Evolutionary conservation across 139 green algal species (phyloP).

Genomic region (Zygnema cylindricum): DNA sequence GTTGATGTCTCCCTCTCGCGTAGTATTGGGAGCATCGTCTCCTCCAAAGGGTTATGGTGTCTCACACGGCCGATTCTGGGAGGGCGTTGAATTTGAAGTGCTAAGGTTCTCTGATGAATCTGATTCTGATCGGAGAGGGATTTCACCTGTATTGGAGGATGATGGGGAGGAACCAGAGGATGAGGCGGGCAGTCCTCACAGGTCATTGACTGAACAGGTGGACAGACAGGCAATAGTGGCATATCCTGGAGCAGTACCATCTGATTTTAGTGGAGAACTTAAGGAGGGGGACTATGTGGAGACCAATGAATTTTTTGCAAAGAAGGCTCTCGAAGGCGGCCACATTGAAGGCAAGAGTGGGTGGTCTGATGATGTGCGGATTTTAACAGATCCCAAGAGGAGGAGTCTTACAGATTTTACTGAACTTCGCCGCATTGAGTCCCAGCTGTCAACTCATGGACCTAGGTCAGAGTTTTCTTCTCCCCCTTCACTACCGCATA

Average conservation of each 20-base stretch:
- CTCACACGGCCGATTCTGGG: conserved; percentile 31
- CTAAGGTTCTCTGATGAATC: conserved; percentile 36
- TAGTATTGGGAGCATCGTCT: background rate
- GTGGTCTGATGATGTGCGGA: background rate
- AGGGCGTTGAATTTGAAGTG: background rate
- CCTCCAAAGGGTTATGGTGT: background rate
- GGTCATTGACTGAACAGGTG: background rate
- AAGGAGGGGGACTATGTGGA: background rate
- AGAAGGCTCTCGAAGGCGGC: background rate
- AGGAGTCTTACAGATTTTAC: conserved; percentile 33
- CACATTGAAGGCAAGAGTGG: background rate
- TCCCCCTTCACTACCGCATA: background rate
- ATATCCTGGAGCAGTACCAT: background rate
- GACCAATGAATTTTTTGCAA: background rate
- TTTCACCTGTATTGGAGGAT: background rate
- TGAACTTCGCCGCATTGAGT: background rate
- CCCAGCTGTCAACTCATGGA: background rate
- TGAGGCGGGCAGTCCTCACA: background rate
- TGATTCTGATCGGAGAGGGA: background rate
- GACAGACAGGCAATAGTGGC: background rate
- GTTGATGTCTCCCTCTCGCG: background rate
- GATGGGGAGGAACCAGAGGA: conserved; percentile 8
- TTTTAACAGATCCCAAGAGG: background rate
- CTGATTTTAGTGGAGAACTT: background rate
- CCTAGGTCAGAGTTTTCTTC: background rate